A percentile compares a stretch with the other conserved stretches of the same genome.
These are phyloP conservation scores for Exophiala oligosperma DNA, from an alignment of 2,329 filamentous ascomycete genomes.

Conservation along the genomic window DNA sequence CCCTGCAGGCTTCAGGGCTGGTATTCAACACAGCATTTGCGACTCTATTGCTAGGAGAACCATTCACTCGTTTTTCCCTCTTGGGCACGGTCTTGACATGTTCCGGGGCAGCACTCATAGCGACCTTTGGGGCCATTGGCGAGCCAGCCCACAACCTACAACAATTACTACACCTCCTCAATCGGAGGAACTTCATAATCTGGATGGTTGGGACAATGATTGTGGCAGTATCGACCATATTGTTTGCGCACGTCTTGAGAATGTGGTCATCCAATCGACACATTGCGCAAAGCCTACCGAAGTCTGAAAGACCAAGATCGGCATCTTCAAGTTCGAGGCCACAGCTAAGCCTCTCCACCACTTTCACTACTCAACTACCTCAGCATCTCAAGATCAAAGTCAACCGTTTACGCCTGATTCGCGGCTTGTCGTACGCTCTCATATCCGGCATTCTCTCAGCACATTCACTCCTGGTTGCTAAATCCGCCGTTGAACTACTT, in stretches of 20 bases:
- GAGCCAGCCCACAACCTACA: constrained; percentile 86
- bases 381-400: constrained; percentile 43
- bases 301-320: constrained; percentile 25
- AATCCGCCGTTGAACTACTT: constrained; percentile 92
- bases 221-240: constrained; percentile 68
- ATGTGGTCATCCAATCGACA: constrained; percentile 30
- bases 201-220: constrained; percentile 85
- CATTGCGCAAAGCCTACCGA: constrained; percentile 23
- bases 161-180: constrained; percentile 76
- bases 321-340: constrained; percentile 29
- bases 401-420: constrained; percentile 69
- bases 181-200: constrained; percentile 71
- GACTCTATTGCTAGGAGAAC: constrained; percentile 85
- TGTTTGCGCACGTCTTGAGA: constrained; percentile 53
- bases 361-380: constrained; percentile 42
- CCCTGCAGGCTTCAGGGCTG: constrained; percentile 89
- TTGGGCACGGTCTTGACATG: constrained; percentile 87
- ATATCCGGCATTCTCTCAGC: constrained; percentile 92
- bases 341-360: constrained; percentile 34
- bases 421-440: constrained; percentile 84
- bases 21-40: constrained; percentile 99
- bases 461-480: constrained; percentile 88
- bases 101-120: constrained; percentile 84
- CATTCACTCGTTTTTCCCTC: constrained; percentile 91
- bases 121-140: constrained; percentile 88